Evolutionary conservation across 192 early-diverging fungal species (phyloP).

Genomic region (Haplosporangium gracile): DNA sequence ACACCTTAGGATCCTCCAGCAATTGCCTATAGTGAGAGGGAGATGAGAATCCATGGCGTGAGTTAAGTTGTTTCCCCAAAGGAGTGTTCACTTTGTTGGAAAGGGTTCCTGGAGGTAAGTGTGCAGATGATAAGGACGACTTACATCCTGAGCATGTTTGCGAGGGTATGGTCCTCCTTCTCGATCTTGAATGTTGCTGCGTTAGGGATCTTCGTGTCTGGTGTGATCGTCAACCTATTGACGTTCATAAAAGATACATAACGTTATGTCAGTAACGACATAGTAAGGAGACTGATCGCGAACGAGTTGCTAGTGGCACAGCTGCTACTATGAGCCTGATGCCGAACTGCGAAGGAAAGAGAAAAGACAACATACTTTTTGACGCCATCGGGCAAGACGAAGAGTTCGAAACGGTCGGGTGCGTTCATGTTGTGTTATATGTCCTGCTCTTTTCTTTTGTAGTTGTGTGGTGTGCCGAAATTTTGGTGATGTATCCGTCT

Average conservation of each 20-base stretch:
- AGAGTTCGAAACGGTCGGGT: conserved; percentile 87
- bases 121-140: conserved; percentile 6
- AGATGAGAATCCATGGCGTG: background rate
- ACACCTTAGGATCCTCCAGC: conserved; percentile 90
- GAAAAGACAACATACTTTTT: conserved; percentile 68
- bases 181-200: conserved; percentile 92
- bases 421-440: conserved; percentile 77
- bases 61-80: background rate
- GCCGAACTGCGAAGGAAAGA: background rate
- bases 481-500: no score
- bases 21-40: conserved; percentile 72
- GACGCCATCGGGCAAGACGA: conserved; percentile 81
- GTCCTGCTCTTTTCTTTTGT: background rate
- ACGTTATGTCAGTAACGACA: background rate
- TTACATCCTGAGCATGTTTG: conserved; percentile 94
- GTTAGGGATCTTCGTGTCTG: conserved; percentile 94
- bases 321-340: background rate
- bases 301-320: background rate
- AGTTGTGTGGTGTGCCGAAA: no score
- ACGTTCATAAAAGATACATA: background rate
- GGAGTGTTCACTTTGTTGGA: no score
- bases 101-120: background rate
- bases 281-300: background rate
- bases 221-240: conserved; percentile 80
- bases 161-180: conserved; percentile 98